phyloP scores from a whole-genome alignment of 2,329 filamentous ascomycete genomes.

The Talaromyces atroroseus region DNA sequence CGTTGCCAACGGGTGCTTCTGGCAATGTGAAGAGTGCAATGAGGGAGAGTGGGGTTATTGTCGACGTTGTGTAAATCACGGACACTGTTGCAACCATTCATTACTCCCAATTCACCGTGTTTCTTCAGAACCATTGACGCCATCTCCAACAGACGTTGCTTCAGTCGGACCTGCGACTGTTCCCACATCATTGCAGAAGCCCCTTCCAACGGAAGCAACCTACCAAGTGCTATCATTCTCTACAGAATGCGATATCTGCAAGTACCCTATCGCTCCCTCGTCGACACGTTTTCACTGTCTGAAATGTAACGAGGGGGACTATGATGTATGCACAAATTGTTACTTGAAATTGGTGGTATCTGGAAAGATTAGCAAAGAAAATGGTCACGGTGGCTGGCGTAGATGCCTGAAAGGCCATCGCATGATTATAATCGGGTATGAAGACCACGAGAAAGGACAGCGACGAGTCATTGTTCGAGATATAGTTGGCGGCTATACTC shows the following conservation, averaged over 20 bases:
- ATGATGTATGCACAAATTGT: constrained; percentile 76
- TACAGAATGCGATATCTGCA: constrained; percentile 74
- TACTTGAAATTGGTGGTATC: constrained; percentile 63
- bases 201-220: constrained; percentile 38
- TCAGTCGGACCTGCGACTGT: constrained; percentile 21
- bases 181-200: constrained; percentile 26
- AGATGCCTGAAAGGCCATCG: constrained; percentile 74
- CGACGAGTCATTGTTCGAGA: constrained; percentile 64
- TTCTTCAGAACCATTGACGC: constrained; percentile 16
- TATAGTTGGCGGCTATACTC: constrained; percentile 68
- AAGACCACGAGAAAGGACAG: constrained; percentile 62
- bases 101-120: constrained; percentile 70
- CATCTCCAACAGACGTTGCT: constrained; percentile 14
- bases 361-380: constrained; percentile 64
- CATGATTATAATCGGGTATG: constrained; percentile 75
- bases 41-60: constrained; percentile 95
- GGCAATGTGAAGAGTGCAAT: constrained; percentile 83
- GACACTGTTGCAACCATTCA: constrained; percentile 72
- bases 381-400: constrained; percentile 76
- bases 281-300: constrained; percentile 75
- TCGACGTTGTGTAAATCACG: constrained; percentile 77
- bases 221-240: constrained; percentile 68
- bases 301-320: constrained; percentile 71
- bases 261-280: constrained; percentile 62
- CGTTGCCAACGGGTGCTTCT: constrained; percentile 78